Evolutionary conservation across 1,139 yeast species (phyloP), one percentile per base, ranked within the genome.

Genomic region (Protomyces lactucae-debilis): DNA sequence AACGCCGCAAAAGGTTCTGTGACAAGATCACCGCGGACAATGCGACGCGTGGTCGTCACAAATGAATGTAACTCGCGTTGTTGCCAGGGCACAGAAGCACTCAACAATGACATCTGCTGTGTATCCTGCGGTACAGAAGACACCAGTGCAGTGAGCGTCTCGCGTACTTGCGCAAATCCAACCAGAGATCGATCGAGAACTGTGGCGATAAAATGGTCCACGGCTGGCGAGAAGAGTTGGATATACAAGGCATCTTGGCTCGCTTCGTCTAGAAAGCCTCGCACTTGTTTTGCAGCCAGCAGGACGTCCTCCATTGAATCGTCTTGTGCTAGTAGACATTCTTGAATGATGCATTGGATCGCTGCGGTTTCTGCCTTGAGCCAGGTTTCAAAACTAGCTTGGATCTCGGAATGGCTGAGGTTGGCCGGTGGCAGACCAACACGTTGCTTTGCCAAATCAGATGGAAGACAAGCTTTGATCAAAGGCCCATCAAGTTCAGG

Each of bases 1-100:
- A 43, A 43, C 23, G 48, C 21, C 2, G 25, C 12, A 18, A 43
- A 43, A 18, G 23, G 3, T 4, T 43, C 48, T 4, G 23, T 2
- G 10, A 39, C 36, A 39, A 55, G 10, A 35, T 59, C 57, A 9
- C 63, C 63, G 21, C 63, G 57, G 9, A 59, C 37, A 16, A 40
- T 35, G 16, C 46, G 40, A 16, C 46, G 39, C n/a, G 63, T 59
- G 5, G 40, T 18, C 6, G 18, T 18, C 8, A 23, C n/a, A 52
- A 59, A 59, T 6, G 25, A 18, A 1, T 28, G 10, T n/a, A 59
- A 46, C n/a, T 55, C 53, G 35, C 45, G 52, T 10, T 51, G 53
- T 18, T 48, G 32, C 63, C 63, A 59, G 14, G 57, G 63, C 10
- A 59, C 18, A 18, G 21, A 23, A 16, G 23, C 25, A 16, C 45